phyloP scores from a whole-genome alignment of 805 yeast species.

The Saccharomycopsis javanensis region DNA sequence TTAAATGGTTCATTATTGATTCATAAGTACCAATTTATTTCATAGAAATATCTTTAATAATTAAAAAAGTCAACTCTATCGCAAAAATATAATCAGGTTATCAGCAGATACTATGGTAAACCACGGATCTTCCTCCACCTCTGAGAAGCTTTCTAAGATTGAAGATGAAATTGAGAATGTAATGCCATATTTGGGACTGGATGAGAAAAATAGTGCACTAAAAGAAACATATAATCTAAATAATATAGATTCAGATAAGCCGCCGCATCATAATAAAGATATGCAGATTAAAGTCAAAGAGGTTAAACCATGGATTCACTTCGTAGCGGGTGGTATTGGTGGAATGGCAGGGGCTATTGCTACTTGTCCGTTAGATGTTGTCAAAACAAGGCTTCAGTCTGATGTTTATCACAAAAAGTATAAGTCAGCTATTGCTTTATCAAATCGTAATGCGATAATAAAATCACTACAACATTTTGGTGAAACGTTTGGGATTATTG shows the following conservation, averaged over 20 bases:
- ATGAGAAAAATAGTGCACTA: conserved; percentile 54
- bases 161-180: conserved; percentile 51
- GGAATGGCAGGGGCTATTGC: conserved; percentile 97
- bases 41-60: no score
- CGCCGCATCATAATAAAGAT: neutral
- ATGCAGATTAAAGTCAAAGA: conserved; percentile 19
- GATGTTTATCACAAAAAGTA: conserved; percentile 63
- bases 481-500: conserved; percentile 70
- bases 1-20: no score
- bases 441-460: conserved; percentile 28
- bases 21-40: no score
- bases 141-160: conserved; percentile 21
- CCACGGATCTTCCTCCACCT: neutral
- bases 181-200: conserved; percentile 54
- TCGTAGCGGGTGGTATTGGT: conserved; percentile 87
- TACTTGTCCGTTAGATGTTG: conserved; percentile 94
- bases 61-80: no score
- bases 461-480: conserved; percentile 60
- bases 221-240: conserved; percentile 29
- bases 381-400: conserved; percentile 88
- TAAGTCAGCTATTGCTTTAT: conserved; percentile 22
- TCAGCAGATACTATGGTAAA: neutral
- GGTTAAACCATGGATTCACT: conserved; percentile 58
- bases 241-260: neutral
- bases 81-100: neutral